Evolutionary conservation across 2,329 filamentous ascomycete genomes (phyloP).

Genomic region (Calonectria naviculata): DNA sequence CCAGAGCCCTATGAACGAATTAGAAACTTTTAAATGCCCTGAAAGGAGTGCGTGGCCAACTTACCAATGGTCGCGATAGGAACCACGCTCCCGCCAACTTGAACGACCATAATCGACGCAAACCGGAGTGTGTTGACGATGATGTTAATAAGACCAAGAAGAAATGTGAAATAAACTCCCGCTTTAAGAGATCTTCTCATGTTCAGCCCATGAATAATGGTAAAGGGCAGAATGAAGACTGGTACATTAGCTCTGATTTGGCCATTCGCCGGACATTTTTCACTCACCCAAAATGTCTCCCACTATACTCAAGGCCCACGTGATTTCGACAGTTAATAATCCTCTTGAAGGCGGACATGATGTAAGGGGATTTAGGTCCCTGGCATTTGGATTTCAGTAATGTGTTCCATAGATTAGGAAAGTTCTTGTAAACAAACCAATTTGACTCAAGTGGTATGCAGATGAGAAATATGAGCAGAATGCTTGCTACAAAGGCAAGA

Average conservation of each 20-base stretch:
- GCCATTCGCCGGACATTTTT: no score
- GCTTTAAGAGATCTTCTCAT: neutral
- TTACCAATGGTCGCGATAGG: neutral
- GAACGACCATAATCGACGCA: neutral
- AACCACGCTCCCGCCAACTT: neutral
- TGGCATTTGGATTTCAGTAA: neutral
- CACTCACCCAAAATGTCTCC: neutral
- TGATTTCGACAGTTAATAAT: neutral
- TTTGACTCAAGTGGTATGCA: neutral
- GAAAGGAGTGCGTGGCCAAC: neutral
- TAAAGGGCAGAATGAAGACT: neutral
- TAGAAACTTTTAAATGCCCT: neutral
- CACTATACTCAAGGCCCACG: neutral
- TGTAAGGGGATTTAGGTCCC: neutral
- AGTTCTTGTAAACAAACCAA: neutral
- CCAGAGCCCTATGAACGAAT: neutral
- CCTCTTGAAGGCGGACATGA: neutral
- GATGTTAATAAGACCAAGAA: neutral
- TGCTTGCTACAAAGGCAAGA: neutral
- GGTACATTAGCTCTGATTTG: neutral
- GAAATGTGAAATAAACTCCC: neutral
- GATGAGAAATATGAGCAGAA: neutral
- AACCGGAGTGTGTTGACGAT: neutral
- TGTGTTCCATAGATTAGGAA: neutral
- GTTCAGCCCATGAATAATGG: neutral